Evolutionary conservation across 108 stramenopile species (phyloP), one percentile per base, ranked within the genome.

Genomic region (Cylindrotheca fusiformis): DNA sequence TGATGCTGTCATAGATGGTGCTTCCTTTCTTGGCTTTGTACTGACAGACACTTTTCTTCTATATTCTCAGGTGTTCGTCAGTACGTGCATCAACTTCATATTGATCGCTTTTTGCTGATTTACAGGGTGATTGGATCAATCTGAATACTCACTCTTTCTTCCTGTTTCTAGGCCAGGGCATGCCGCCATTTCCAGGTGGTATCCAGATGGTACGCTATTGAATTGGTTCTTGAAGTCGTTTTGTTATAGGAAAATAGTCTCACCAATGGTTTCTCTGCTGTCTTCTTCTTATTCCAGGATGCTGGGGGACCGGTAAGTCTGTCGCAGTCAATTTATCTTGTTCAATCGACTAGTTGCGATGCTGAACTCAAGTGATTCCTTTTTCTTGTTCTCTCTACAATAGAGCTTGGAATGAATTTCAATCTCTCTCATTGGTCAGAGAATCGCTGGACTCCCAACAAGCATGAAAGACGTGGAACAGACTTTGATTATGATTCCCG

Each of bases 151-250:
- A 41, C 36, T 10, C 36, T 41, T 41, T 6, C 14, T 41, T 14
- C 36, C 36, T 41, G 6, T 41, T 14, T 41, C 36, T 41, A 10
- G 76, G 44, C 79, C 75, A 3, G 79, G 79, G 17, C 79, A 80
- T 66, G 79, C 79, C 24, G 75, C 75, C 17, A 28, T 76, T 24
- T 64, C 49, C 4, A 70, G 59, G 19, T 76, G 75, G 71, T 68
- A 60, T 10, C 44, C 54, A 21, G 27, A 19, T 4, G 79, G 79
- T n/a, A n/a, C n/a, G n/a, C n/a, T n/a, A n/a, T n/a, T n/a, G n/a
- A n/a, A n/a, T n/a, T n/a, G n/a, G n/a, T n/a, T n/a, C n/a, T n/a
- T n/a, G n/a, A n/a, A n/a, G n/a, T n/a, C n/a, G n/a, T n/a, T n/a
- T n/a, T n/a, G n/a, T n/a, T n/a, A n/a, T n/a, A n/a, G n/a, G n/a